phyloP scores from a whole-genome alignment of 208 protist genomes.

The Trypanosoma scelopori region DNA sequence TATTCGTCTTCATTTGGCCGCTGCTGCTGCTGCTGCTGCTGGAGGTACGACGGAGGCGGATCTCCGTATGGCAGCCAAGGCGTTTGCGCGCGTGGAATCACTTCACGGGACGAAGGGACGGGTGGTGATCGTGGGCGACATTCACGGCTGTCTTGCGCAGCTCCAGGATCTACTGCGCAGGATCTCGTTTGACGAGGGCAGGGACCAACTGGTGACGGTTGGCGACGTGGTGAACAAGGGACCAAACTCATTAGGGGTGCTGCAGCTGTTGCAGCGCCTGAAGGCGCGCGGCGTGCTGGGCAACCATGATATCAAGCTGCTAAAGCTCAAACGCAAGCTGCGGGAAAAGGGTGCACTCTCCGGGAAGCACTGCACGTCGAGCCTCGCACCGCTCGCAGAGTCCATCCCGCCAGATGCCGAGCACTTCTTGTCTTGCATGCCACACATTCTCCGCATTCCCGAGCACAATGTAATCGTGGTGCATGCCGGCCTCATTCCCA shows the following conservation, averaged over 20 bases:
- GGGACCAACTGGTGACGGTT: slow-evolving; percentile 65
- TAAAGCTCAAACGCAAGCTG: slow-evolving; percentile 45
- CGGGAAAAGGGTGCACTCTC: slow-evolving; percentile 16
- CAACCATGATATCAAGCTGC: slow-evolving; percentile 76
- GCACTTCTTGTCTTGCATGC: slow-evolving; percentile 48
- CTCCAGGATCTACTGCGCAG: slow-evolving; percentile 49
- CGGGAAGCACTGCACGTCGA: slow-evolving; percentile 37
- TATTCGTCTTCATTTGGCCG: no score
- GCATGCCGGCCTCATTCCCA: slow-evolving; percentile 71
- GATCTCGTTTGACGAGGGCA: slow-evolving; percentile 41
- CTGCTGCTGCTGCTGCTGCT: no score
- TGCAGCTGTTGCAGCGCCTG: slow-evolving; percentile 47
- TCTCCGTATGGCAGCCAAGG: background rate
- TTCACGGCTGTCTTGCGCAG: slow-evolving; percentile 71
- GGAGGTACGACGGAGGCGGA: no score
- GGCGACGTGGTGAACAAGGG: slow-evolving; percentile 89
- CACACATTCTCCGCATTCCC: slow-evolving; percentile 70
- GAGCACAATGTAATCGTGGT: slow-evolving; percentile 56
- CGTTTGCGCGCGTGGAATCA: slow-evolving; percentile 11
- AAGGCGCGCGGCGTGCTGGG: slow-evolving; percentile 67
- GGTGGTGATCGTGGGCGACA: slow-evolving; percentile 71
- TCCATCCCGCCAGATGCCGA: slow-evolving; percentile 47
- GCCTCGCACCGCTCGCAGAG: slow-evolving; percentile 43
- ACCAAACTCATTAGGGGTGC: slow-evolving; percentile 64
- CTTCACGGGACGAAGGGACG: slow-evolving; percentile 27